Evolutionary conservation across 805 yeast genomes (phyloP).

Genomic region (Barnettozyma sucrosica): DNA sequence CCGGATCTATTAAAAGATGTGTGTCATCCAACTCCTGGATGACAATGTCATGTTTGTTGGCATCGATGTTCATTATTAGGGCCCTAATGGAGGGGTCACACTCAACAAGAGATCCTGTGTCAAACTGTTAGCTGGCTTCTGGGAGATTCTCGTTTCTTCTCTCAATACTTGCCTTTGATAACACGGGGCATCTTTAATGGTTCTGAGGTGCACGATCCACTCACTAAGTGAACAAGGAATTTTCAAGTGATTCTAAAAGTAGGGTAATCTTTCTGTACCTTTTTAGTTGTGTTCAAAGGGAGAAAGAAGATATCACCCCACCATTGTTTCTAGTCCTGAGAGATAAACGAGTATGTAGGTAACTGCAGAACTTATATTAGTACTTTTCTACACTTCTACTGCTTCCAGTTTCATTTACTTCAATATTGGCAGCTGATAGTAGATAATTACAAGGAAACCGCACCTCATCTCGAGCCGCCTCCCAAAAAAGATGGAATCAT

Average conservation of each 20-base stretch:
- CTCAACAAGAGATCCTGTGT: conserved; percentile 39
- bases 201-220: too few relatives aligned
- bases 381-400: background rate
- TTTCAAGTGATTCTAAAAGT: too few relatives aligned
- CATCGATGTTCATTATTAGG: conserved; percentile 74
- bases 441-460: too few relatives aligned
- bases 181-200: conserved; percentile 42
- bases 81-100: conserved; percentile 94
- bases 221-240: too few relatives aligned
- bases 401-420: background rate
- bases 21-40: conserved; percentile 84
- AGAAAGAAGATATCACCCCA: too few relatives aligned
- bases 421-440: background rate
- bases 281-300: too few relatives aligned
- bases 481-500: conserved; percentile 32
- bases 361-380: too few relatives aligned
- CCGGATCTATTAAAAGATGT: conserved; percentile 75
- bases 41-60: conserved; percentile 66
- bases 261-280: too few relatives aligned
- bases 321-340: too few relatives aligned
- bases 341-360: too few relatives aligned
- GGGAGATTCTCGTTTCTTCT: background rate
- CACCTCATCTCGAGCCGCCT: conserved; percentile 4
- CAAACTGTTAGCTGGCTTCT: background rate
- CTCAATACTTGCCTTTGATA: conserved; percentile 36